These are phyloP conservation scores for Daldinia loculata DNA, from an alignment of 495 filamentous ascomycete species.

Conservation along the genomic window DNA sequence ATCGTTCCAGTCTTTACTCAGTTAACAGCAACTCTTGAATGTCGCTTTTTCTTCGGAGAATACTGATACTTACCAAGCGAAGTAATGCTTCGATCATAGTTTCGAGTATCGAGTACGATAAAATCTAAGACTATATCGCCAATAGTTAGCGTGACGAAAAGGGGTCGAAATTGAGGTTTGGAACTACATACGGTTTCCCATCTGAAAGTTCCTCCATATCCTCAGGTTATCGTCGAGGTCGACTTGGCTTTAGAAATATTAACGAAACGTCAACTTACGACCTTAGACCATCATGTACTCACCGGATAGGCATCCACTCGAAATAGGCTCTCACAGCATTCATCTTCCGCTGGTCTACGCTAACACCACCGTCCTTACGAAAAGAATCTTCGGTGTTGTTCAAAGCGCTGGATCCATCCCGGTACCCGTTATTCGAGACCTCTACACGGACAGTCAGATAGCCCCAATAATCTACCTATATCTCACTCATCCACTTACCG, in stretches of 20 bases:
- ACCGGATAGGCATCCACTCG: conserved; percentile 71
- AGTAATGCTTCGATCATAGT: conserved; percentile 69
- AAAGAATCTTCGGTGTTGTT: conserved; percentile 71
- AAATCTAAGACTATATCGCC: conserved; percentile 59
- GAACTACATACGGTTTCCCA: conserved; percentile 59
- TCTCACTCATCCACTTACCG: conserved; percentile 39
- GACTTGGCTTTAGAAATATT: conserved; percentile 53
- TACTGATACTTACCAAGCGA: conserved; percentile 41
- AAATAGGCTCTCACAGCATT: conserved; percentile 76
- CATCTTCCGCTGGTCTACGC: conserved; percentile 72
- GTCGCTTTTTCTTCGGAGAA: background rate
- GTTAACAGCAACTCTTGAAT: background rate
- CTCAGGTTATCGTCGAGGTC: conserved; percentile 76
- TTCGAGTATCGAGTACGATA: conserved; percentile 73
- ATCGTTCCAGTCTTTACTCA: conserved; percentile 56
- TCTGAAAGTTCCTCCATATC: conserved; percentile 72
- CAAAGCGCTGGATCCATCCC: conserved; percentile 62
- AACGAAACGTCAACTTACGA: background rate
- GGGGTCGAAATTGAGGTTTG: no score
- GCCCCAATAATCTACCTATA: background rate
- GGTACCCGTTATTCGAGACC: conserved; percentile 69
- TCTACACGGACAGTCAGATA: conserved; percentile 40
- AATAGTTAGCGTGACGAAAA: conserved; percentile 1
- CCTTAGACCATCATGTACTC: background rate
- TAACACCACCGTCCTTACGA: conserved; percentile 64